Evolutionary conservation across 805 yeast species (phyloP).

Genomic region (Sporopachydermia quercuum): DNA sequence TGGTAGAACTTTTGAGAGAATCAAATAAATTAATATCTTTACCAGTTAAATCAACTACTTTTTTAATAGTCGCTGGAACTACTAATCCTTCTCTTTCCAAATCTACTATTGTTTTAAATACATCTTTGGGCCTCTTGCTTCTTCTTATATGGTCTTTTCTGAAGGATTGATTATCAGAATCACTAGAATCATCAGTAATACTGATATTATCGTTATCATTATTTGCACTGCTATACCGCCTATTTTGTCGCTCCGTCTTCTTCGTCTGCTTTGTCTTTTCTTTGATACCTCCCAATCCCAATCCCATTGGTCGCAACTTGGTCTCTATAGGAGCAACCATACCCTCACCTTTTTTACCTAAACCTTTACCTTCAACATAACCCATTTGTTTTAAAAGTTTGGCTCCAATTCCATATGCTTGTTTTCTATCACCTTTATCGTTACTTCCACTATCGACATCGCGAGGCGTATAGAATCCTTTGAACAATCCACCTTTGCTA

Average conservation of each 20-base stretch:
- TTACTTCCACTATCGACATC: not conserved
- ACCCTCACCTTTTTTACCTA: constrained; percentile 65
- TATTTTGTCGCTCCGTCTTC: constrained; percentile 7
- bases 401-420: constrained; percentile 74
- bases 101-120: constrained; percentile 15
- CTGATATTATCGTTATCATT: constrained; percentile 8
- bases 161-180: not conserved
- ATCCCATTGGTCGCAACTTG: constrained; percentile 44
- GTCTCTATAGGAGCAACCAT: constrained; percentile 71
- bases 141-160: not conserved
- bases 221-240: constrained; percentile 8
- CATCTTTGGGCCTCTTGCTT: constrained; percentile 8
- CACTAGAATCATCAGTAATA: constrained; percentile 7
- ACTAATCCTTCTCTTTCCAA: constrained; percentile 15
- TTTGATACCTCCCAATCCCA: constrained; percentile 58
- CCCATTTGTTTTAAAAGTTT: constrained; percentile 73
- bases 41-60: constrained; percentile 14
- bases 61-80: constrained; percentile 14
- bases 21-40: constrained; percentile 8
- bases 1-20: constrained; percentile 7
- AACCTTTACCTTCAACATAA: constrained; percentile 65
- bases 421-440: constrained; percentile 2
- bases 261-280: constrained; percentile 20
- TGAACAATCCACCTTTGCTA: too few relatives aligned
- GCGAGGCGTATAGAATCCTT: not conserved